phyloP scores from a whole-genome alignment of 176 grass and related monocot genomes.

The Oryza longistaminata region DNA sequence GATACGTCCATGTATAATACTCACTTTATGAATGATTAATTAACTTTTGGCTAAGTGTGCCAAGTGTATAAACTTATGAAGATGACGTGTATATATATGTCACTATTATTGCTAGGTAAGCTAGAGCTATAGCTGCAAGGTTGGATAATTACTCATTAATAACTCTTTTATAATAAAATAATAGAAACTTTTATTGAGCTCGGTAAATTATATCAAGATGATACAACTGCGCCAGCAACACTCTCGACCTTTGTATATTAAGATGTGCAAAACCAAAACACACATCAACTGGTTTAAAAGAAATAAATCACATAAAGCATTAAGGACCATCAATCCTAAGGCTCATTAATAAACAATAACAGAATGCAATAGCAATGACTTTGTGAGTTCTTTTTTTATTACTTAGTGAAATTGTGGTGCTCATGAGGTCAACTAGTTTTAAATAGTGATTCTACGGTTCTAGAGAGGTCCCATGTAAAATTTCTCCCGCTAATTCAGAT shows the following conservation, averaged over 20 bases:
- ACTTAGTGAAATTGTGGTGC: background rate
- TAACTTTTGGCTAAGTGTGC: conserved; percentile 22
- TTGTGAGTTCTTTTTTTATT: too few species aligned
- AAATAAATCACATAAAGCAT: too few species aligned
- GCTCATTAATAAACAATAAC: too few species aligned
- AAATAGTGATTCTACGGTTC: too few species aligned
- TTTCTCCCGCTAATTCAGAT: background rate
- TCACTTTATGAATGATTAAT: background rate
- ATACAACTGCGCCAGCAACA: too few species aligned
- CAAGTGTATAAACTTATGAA: background rate
- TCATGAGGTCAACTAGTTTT: background rate
- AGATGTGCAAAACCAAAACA: too few species aligned
- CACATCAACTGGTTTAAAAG: too few species aligned
- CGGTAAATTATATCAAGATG: too few species aligned
- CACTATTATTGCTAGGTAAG: background rate
- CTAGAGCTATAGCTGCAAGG: background rate
- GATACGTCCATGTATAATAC: background rate
- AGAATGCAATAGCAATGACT: background rate
- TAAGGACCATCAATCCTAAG: too few species aligned
- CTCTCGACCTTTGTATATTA: too few species aligned
- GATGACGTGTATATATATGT: background rate
- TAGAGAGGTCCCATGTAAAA: background rate
- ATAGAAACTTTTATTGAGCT: too few species aligned
- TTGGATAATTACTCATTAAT: background rate
- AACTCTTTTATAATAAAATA: too few species aligned